Conservation (phyloP, 2,329 filamentous ascomycete species). For the Fusarium sp. region DNA sequence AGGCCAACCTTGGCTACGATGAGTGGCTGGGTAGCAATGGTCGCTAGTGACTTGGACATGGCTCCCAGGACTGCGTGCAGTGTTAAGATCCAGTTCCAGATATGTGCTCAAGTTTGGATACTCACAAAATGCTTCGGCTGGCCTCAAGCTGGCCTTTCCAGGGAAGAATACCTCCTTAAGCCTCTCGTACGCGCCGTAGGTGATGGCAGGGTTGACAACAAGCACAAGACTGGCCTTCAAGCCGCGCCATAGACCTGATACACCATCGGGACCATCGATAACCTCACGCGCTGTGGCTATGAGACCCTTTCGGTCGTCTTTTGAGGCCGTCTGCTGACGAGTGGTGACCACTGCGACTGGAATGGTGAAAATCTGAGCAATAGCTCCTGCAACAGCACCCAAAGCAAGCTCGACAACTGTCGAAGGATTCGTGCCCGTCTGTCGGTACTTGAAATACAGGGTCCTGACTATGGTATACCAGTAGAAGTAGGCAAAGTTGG, state of each 20-base stretch:
- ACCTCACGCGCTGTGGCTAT: slow-evolving; percentile 90
- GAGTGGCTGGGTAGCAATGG: slow-evolving; percentile 90
- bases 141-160: slow-evolving; percentile 77
- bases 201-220: slow-evolving; percentile 96
- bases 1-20: slow-evolving; percentile 98
- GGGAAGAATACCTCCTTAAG: slow-evolving; percentile 82
- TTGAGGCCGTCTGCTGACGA: slow-evolving; percentile 91
- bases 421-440: slow-evolving; percentile 67
- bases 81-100: slow-evolving; percentile 11
- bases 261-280: slow-evolving; percentile 88
- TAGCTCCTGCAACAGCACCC: slow-evolving; percentile 86
- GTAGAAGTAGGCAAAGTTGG: slow-evolving; percentile 99
- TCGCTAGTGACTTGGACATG: slow-evolving; percentile 91
- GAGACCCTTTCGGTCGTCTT: slow-evolving; percentile 85
- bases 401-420: slow-evolving; percentile 85
- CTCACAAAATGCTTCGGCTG: slow-evolving; percentile 92
- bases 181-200: slow-evolving; percentile 95
- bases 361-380: slow-evolving; percentile 96
- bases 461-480: slow-evolving; percentile 93
- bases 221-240: slow-evolving; percentile 95
- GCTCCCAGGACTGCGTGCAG: slow-evolving; percentile 79
- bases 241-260: slow-evolving; percentile 90
- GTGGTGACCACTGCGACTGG: slow-evolving; percentile 96
- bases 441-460: slow-evolving; percentile 75
- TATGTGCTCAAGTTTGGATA: slow-evolving; percentile 40